phyloP scores from a whole-genome alignment of 768 basidiomycete genomes.

The Collybia mongolica region DNA sequence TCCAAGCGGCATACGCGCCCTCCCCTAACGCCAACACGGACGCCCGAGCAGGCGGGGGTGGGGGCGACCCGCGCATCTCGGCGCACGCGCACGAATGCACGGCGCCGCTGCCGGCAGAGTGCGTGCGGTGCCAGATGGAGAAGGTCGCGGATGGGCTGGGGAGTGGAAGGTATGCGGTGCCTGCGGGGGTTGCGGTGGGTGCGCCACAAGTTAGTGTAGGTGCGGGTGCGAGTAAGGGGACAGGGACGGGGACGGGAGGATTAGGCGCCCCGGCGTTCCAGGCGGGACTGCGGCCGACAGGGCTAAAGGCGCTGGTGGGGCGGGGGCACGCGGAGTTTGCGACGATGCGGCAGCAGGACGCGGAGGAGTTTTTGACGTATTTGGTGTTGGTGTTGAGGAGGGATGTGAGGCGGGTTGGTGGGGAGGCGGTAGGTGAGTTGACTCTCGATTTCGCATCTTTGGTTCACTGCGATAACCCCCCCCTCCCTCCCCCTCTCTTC shows the following conservation, averaged over 20 bases:
- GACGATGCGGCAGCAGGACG: conserved; percentile 97
- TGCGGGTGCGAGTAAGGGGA: conserved; percentile 5
- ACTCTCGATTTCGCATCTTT: neutral
- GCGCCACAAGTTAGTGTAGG: too few relatives aligned
- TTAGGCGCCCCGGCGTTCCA: conserved; percentile 81
- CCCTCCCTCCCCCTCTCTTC: too few relatives aligned
- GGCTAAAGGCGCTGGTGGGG: conserved; percentile 88
- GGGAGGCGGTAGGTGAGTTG: neutral
- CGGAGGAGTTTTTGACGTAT: conserved; percentile 91
- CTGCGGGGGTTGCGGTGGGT: conserved; percentile 30
- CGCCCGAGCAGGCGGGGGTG: too few relatives aligned
- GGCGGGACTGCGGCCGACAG: conserved; percentile 75
- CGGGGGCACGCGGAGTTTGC: conserved; percentile 92
- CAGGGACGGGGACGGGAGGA: conserved; percentile 30
- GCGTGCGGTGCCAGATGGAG: conserved; percentile 93
- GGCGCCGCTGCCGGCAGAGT: conserved; percentile 71
- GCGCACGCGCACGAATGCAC: conserved; percentile 63
- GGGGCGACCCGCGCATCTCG: conserved; percentile 16
- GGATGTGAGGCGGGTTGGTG: conserved; percentile 47
- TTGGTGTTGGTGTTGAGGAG: conserved; percentile 72
- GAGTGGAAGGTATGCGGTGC: conserved; percentile 85
- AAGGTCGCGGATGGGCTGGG: conserved; percentile 92
- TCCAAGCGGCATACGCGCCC: conserved; percentile 67
- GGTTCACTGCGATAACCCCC: too few relatives aligned
- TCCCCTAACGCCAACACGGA: neutral